Evolutionary conservation across 176 grass and related monocot species (phyloP), one percentile per base, ranked within the genome.

Genomic region (Phyllostachys edulis): DNA sequence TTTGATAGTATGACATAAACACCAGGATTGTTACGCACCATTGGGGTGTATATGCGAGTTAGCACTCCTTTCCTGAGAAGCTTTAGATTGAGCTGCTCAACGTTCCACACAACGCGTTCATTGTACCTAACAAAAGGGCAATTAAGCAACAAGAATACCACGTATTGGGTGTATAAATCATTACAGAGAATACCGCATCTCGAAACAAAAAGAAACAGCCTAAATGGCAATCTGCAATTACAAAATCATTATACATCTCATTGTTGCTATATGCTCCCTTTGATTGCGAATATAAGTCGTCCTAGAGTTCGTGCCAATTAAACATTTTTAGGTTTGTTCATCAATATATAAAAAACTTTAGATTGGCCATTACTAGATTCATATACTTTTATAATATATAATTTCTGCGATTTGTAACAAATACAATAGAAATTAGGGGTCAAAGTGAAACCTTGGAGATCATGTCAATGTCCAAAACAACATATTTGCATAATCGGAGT

Each of bases 11-110:
- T 40, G 51, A 18, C 5, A n/a, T 41, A 69, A 71, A 63, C 45
- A 55, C 2, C 11, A 75, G 67, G 44, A 77, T n/a, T 49, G 4
- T 17, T 88, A 79, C 18, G 15, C 75, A 98, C 96, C 93, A 98
- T 95, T 49, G 96, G 96, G 21, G 96, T 77, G 66, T 98, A 93
- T 34, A 98, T 91, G 57, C 96, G 96, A 59, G 92, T 88, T 29
- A 98, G 65, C 39, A 98, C 77, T 71, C 93, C 93, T 87, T 95
- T 98, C 75, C 91, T 78, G 7, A 93, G 68, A 88, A 98, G 93
- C 47, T 95, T 98, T 21, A 95, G 56, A 56, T 95, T 98, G 46
- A 95, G 80, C n/a, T 93, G 68, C 24, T 87, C 92, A 68, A 95
- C 89, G 0, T 68, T 98, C 96, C 93, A 95, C 75, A 95, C 93